Evolutionary conservation across 306 rosid species (phyloP).

Genomic region (Rosa rugosa): DNA sequence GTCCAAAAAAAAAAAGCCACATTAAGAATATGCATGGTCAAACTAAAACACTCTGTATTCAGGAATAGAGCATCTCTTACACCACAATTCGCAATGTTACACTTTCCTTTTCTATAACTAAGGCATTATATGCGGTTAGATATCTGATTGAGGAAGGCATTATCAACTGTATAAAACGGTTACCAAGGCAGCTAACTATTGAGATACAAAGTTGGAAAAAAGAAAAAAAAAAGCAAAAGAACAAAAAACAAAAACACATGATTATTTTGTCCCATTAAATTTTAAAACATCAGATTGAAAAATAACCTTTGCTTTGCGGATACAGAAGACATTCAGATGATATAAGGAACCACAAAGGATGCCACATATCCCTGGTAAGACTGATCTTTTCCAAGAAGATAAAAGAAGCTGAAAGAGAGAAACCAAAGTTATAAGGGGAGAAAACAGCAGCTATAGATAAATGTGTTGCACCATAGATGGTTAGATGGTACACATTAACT

Average conservation of each 20-base stretch:
- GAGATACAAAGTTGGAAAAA: background rate
- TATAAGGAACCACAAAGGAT: conserved; percentile 89
- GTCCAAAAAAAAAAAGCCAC: background rate
- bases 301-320: conserved; percentile 90
- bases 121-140: background rate
- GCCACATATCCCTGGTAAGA: conserved; percentile 92
- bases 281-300: background rate
- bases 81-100: background rate
- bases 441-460: background rate
- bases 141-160: background rate
- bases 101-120: background rate
- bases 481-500: conserved; percentile 9
- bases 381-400: conserved; percentile 90
- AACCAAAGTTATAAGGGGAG: conserved; percentile 25
- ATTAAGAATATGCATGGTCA: background rate
- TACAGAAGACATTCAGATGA: conserved; percentile 72
- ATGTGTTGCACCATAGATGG: background rate
- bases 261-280: background rate
- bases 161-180: background rate
- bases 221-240: background rate
- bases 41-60: background rate
- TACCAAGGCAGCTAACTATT: background rate
- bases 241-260: background rate
- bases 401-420: conserved; percentile 72
- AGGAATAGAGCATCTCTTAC: background rate